Base-by-base conservation (phyloP, 2,329 filamentous ascomycete genomes). In the Cordyceps sp. region DNA sequence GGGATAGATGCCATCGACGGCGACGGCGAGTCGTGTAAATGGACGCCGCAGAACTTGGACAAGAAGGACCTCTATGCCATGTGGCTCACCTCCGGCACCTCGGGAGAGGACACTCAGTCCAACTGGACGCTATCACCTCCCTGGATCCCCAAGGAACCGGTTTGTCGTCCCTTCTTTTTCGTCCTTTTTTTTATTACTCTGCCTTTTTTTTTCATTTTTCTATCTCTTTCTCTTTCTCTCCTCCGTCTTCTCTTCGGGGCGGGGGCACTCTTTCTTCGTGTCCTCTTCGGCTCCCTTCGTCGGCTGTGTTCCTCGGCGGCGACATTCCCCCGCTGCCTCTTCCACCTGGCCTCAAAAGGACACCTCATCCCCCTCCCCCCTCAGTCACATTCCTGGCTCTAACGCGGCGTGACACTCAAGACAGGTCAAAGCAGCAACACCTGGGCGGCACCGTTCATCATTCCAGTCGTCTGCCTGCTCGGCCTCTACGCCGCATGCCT, bases 111-210 rank as follows among this genome's bases (percentile, higher is more conserved):
- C 16, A 30, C 36, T 12, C 42, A 44, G 9, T 23, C 40, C 17
- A 46, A 41, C 23, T 54, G 49, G 46, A 46, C 47, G 2, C 36
- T 46, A 6, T 54, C 51, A 12, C 50, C 48, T 8, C 45, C 47
- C 2, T 54, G 50, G 50, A 46, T 34, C n/a, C 37, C 45, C 12
- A 45, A 42, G 31, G 39, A 44, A 31, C 32, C 25, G 14, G 22
- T 29, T 16, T 23, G 26, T 27, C 19, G 3, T 15, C 9, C 9
- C 13, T 8, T n/a, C n/a, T n/a, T n/a, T n/a, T n/a, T n/a, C n/a
- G 6, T 22, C 17, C 9, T n/a, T 19, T 26, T 18, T 16, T 26
- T 16, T 16, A 26, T 13, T 13, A 10, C 9, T 6, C n/a, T 13
- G n/a, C n/a, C n/a, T 27, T 14, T 9, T 5, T 28, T 28, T 6